Percentiles rank a stretch among this genome's conserved stretches.
Evolutionary conservation across 2,329 filamentous ascomycete genomes (phyloP).

Genomic region (Dactylellina sp.): DNA sequence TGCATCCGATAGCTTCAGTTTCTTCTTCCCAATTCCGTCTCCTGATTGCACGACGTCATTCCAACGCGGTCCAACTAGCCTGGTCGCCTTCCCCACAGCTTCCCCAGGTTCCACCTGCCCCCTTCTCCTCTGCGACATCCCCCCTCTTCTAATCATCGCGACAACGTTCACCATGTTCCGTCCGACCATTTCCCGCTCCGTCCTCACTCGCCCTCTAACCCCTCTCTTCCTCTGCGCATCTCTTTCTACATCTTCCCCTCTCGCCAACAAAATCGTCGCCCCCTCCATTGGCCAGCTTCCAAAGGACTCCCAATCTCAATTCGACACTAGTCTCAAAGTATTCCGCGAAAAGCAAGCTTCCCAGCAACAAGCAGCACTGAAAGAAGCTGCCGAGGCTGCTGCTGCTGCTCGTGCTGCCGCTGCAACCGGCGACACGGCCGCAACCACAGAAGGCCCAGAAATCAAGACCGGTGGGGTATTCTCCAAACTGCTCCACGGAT

Average conservation of each 20-base stretch:
- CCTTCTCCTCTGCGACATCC: constrained; percentile 33
- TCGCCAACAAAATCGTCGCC: constrained; percentile 65
- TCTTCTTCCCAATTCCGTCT: too few relatives aligned
- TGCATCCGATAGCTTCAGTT: too few relatives aligned
- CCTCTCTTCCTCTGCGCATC: constrained; percentile 37
- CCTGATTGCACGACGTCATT: constrained; percentile 27
- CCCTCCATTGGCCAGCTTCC: constrained; percentile 90
- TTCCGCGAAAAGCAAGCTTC: constrained; percentile 85
- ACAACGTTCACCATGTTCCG: constrained; percentile 33
- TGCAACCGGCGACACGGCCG: constrained; percentile 61
- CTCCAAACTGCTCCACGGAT: constrained; percentile 93
- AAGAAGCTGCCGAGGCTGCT: constrained; percentile 77
- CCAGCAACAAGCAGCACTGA: constrained; percentile 71
- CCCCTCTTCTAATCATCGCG: constrained; percentile 31
- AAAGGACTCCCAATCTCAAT: constrained; percentile 76
- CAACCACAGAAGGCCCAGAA: constrained; percentile 64
- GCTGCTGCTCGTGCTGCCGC: constrained; percentile 62
- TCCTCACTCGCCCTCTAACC: constrained; percentile 36
- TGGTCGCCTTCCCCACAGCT: constrained; percentile 25
- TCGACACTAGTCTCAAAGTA: constrained; percentile 84
- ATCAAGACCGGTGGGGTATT: constrained; percentile 68
- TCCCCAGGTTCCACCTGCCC: constrained; percentile 59
- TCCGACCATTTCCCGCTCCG: constrained; percentile 43
- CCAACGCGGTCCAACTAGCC: background rate
- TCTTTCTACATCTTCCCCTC: constrained; percentile 56